Conservation (phyloP, 2,329 filamentous ascomycete species). For the Beauveria scarabaeidicola region DNA sequence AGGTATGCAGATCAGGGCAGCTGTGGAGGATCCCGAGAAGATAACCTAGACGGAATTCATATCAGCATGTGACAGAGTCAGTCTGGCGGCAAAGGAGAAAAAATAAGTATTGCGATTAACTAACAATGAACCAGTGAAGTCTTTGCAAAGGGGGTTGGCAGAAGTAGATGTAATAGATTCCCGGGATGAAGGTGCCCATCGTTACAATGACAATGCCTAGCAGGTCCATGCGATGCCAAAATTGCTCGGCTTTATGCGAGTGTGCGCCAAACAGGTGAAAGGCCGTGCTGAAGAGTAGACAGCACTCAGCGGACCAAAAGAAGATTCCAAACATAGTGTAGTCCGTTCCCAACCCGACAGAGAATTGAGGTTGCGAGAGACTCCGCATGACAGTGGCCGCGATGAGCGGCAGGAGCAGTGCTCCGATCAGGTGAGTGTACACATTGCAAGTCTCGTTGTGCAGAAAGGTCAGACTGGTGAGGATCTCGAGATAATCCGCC, state of each 20-base stretch:
- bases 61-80: neutral
- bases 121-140: conserved; percentile 15
- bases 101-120: neutral
- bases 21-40: conserved; percentile 8
- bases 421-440: conserved; percentile 11
- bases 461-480: conserved; percentile 8
- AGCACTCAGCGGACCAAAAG: conserved; percentile 13
- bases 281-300: conserved; percentile 12
- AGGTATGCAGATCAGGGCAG: conserved; percentile 12
- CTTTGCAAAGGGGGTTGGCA: conserved; percentile 13
- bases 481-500: conserved; percentile 2
- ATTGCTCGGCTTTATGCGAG: conserved; percentile 14
- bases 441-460: conserved; percentile 12
- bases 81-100: neutral
- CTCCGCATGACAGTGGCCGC: neutral
- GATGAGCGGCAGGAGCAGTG: conserved; percentile 1
- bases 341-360: neutral
- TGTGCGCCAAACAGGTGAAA: conserved; percentile 14
- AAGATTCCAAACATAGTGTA: conserved; percentile 13
- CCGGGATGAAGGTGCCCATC: conserved; percentile 14
- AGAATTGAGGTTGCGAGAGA: conserved; percentile 8
- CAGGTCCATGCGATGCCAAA: conserved; percentile 16
- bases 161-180: conserved; percentile 15
- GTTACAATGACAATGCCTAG: conserved; percentile 16
- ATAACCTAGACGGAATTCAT: conserved; percentile 4